Percentiles rank a stretch among this genome's conserved stretches.
These are phyloP conservation scores for Candolleomyces efflorescens DNA, from an alignment of 768 basidiomycete species.

Conservation along the genomic window DNA sequence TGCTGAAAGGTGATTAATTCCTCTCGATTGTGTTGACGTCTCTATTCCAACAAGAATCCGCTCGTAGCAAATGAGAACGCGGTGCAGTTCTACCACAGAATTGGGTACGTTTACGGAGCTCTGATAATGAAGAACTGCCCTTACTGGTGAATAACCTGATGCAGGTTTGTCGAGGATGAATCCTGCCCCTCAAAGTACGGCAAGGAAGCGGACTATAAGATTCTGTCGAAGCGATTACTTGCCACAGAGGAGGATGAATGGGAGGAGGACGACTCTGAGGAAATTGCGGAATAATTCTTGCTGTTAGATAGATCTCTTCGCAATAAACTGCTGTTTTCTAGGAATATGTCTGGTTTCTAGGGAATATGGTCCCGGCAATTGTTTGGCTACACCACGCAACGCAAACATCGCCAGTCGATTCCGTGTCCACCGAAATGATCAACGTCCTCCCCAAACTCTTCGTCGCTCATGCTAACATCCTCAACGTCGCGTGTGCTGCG, in stretches of 20 bases:
- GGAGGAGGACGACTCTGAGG: not conserved
- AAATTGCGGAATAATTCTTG: too few species aligned
- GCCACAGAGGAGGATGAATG: not conserved
- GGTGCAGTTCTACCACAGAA: conserved; percentile 44
- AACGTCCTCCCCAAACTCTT: conserved; percentile 4
- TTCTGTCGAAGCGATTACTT: conserved; percentile 34
- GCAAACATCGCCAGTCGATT: not conserved
- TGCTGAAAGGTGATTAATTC: conserved; percentile 55
- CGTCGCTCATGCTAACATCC: conserved; percentile 31
- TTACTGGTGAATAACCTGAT: not conserved
- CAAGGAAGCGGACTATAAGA: conserved; percentile 39
- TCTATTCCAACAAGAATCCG: not conserved
- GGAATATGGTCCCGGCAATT: too few species aligned
- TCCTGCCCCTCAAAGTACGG: conserved; percentile 41
- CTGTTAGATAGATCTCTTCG: too few species aligned
- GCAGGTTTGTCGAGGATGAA: conserved; percentile 52
- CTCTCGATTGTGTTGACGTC: not conserved
- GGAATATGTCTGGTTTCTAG: too few species aligned
- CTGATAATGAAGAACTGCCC: not conserved
- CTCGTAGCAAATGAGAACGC: conserved; percentile 21
- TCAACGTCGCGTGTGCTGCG: conserved; percentile 46
- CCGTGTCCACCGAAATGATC: conserved; percentile 2
- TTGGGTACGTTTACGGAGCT: conserved; percentile 40
- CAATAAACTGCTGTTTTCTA: too few species aligned
- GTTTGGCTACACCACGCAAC: not conserved